A percentile compares a stretch with the other conserved stretches of the same genome.
Conservation (phyloP, 495 filamentous ascomycete species). For the Neurospora sp. region DNA sequence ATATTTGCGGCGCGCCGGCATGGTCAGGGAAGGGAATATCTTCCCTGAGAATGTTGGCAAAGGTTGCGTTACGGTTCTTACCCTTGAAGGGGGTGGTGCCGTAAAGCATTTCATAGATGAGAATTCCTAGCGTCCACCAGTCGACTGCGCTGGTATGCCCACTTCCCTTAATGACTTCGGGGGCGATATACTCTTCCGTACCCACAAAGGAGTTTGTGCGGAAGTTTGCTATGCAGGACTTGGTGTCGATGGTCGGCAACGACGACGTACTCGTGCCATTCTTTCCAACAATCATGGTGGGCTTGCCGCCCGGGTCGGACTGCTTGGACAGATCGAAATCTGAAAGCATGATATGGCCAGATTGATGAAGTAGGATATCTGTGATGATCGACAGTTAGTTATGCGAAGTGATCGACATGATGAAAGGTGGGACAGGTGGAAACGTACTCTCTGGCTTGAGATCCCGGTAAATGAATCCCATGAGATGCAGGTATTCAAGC, state of each 20-base stretch:
- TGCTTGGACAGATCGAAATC: slow-evolving; percentile 98
- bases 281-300: slow-evolving; percentile 91
- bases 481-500: slow-evolving; percentile 92
- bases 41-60: slow-evolving; percentile 92
- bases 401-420: background rate
- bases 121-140: slow-evolving; percentile 97
- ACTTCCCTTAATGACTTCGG: slow-evolving; percentile 97
- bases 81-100: slow-evolving; percentile 98
- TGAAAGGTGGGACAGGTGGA: background rate
- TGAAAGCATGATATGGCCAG: slow-evolving; percentile 98
- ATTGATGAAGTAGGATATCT: slow-evolving; percentile 98
- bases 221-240: slow-evolving; percentile 97
- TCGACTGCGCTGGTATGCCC: slow-evolving; percentile 97
- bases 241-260: slow-evolving; percentile 91
- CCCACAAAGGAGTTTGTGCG: slow-evolving; percentile 97
- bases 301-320: slow-evolving; percentile 89
- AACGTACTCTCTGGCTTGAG: slow-evolving; percentile 91
- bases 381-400: slow-evolving; percentile 5
- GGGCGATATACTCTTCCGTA: slow-evolving; percentile 97
- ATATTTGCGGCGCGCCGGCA: slow-evolving; percentile 70
- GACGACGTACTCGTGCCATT: slow-evolving; percentile 69
- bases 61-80: slow-evolving; percentile 96
- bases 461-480: slow-evolving; percentile 99
- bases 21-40: slow-evolving; percentile 93
- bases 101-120: slow-evolving; percentile 99